Percentiles rank a stretch among this genome's conserved stretches.
These are phyloP conservation scores for Didymella pinodella DNA, from an alignment of 2,329 filamentous ascomycete genomes.

Conservation along the genomic window DNA sequence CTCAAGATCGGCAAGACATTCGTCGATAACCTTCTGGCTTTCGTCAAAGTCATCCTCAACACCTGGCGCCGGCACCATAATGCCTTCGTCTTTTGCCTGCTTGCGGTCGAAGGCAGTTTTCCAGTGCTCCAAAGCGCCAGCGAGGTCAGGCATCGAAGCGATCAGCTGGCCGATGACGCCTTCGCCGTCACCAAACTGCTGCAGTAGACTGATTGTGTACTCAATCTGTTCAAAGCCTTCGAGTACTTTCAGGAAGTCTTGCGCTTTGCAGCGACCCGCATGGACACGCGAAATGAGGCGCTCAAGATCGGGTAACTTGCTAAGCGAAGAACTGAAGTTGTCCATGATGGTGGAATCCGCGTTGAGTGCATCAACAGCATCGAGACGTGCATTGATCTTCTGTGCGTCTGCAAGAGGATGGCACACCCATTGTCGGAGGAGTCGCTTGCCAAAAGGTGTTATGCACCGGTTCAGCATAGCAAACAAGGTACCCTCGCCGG, in stretches of 20 bases:
- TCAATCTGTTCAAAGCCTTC: slow-evolving; percentile 99
- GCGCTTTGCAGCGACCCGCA: slow-evolving; percentile 85
- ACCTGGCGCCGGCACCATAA: slow-evolving; percentile 84
- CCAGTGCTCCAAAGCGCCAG: slow-evolving; percentile 80
- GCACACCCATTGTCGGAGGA: slow-evolving; percentile 96
- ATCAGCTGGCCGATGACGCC: slow-evolving; percentile 87
- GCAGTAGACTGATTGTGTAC: slow-evolving; percentile 84
- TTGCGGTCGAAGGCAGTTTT: slow-evolving; percentile 87
- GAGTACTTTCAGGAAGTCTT: slow-evolving; percentile 91
- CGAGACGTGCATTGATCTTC: slow-evolving; percentile 91
- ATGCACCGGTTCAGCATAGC: slow-evolving; percentile 90
- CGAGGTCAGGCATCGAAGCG: slow-evolving; percentile 83
- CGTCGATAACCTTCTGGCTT: slow-evolving; percentile 78
- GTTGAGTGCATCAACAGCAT: slow-evolving; percentile 93
- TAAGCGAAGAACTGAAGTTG: slow-evolving; percentile 85
- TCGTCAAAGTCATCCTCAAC: slow-evolving; percentile 92
- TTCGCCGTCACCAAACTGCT: slow-evolving; percentile 75
- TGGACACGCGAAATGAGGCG: slow-evolving; percentile 93
- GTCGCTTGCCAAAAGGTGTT: slow-evolving; percentile 94
- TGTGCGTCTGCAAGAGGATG: slow-evolving; percentile 87
- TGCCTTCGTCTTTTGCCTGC: slow-evolving; percentile 78
- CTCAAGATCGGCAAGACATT: slow-evolving; percentile 76
- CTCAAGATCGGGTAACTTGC: slow-evolving; percentile 92
- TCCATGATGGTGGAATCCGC: slow-evolving; percentile 81
- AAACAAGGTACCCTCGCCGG: slow-evolving; percentile 86